These are phyloP conservation scores for Nakaseomyces kungkrabaensis DNA, from an alignment of 1,139 yeast species.

Conservation along the genomic window DNA sequence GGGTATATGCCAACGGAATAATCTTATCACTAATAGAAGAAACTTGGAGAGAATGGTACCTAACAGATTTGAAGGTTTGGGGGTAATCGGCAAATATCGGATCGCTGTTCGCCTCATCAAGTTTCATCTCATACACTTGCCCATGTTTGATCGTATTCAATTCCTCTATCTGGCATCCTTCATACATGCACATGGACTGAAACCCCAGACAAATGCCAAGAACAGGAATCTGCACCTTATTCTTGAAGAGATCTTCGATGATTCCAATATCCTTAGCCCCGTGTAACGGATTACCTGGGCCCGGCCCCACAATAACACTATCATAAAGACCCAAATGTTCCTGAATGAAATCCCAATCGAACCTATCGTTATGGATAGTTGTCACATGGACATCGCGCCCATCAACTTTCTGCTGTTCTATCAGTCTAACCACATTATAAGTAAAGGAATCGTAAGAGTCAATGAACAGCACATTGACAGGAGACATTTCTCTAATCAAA, in stretches of 20 bases:
- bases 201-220: conserved; percentile 92
- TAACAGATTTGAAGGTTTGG: conserved; percentile 49
- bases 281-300: conserved; percentile 82
- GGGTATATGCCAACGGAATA: conserved; percentile 49
- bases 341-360: conserved; percentile 35
- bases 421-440: conserved; percentile 59
- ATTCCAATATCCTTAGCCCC: conserved; percentile 60
- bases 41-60: conserved; percentile 83
- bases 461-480: conserved; percentile 42
- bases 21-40: conserved; percentile 23
- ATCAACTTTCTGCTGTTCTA: conserved; percentile 34
- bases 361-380: conserved; percentile 69
- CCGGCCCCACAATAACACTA: conserved; percentile 86
- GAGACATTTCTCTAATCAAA: background rate
- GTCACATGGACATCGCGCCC: conserved; percentile 48
- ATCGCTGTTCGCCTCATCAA: conserved; percentile 29
- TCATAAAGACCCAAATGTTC: conserved; percentile 42
- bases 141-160: conserved; percentile 71
- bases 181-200: conserved; percentile 66
- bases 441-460: conserved; percentile 96
- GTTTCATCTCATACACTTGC: conserved; percentile 45
- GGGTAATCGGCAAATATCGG: conserved; percentile 35
- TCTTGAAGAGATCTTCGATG: conserved; percentile 35
- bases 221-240: conserved; percentile 44
- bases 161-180: conserved; percentile 48